A percentile compares a stretch with the other conserved stretches of the same genome.
phyloP scores from a whole-genome alignment of 495 filamentous ascomycete species.

The Penicillium coprophilum region DNA sequence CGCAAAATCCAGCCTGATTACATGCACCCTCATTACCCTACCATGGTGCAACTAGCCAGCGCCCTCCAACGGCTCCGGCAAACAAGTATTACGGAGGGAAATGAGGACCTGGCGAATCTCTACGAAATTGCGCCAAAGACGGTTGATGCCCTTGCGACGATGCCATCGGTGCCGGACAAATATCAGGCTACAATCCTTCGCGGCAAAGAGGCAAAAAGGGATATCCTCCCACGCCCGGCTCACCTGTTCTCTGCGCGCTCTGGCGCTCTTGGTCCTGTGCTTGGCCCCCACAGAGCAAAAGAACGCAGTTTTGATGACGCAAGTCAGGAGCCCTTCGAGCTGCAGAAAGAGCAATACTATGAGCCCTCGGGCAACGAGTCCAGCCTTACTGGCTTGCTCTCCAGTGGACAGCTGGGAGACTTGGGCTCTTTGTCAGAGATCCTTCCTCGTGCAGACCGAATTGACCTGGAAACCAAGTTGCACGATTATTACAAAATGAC shows the following conservation, averaged over 20 bases:
- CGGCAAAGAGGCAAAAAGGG: constrained; percentile 14
- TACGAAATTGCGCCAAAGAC: constrained; percentile 48
- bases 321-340: background rate
- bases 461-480: constrained; percentile 7
- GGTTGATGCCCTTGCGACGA: constrained; percentile 49
- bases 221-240: constrained; percentile 10
- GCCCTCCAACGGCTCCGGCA: constrained; percentile 45
- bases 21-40: constrained; percentile 53
- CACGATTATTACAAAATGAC: background rate
- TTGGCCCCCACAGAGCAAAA: background rate
- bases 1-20: constrained; percentile 38
- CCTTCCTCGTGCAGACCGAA: constrained; percentile 12
- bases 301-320: background rate
- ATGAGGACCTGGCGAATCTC: constrained; percentile 33
- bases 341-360: background rate
- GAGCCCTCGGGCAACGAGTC: background rate
- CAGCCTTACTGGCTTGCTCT: background rate
- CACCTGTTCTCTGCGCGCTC: constrained; percentile 4
- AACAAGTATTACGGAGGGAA: constrained; percentile 33
- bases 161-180: constrained; percentile 51
- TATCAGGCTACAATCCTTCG: constrained; percentile 43
- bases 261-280: constrained; percentile 10
- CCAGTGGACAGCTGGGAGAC: background rate
- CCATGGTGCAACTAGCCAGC: constrained; percentile 54
- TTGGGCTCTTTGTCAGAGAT: background rate